Conservation (phyloP, 2,329 filamentous ascomycete species). For the Ophiostoma himal-ulmi region DNA sequence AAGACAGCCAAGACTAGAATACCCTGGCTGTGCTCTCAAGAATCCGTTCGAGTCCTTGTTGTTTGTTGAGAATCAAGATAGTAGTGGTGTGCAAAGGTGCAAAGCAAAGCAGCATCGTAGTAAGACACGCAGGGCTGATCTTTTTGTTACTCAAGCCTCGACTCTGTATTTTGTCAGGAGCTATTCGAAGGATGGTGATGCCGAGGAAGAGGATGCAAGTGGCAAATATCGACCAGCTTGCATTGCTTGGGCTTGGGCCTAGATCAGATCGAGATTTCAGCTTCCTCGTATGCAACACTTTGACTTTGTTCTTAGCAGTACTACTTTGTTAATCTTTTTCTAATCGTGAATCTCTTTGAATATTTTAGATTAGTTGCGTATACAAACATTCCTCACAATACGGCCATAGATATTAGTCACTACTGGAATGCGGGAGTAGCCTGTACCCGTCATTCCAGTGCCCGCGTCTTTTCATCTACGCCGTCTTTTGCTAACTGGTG, state of each 20-base stretch:
- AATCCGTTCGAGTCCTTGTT: not conserved
- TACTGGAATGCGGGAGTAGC: conserved; percentile 5
- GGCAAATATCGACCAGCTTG: not conserved
- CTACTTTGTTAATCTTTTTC: not conserved
- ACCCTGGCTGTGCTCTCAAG: not conserved
- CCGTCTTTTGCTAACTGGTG: not conserved
- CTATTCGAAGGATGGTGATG: not conserved
- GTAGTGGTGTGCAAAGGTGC: not conserved
- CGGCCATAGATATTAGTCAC: not conserved
- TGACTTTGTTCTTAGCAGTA: not conserved
- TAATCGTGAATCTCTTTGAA: no score
- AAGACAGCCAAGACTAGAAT: not conserved
- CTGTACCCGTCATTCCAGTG: conserved; percentile 11
- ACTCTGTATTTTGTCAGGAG: not conserved
- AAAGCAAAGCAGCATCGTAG: not conserved
- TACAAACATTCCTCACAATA: not conserved
- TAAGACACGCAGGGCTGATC: not conserved
- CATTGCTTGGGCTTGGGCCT: not conserved
- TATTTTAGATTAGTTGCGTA: no score
- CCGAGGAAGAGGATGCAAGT: not conserved
- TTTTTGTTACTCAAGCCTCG: not conserved
- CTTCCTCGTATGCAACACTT: not conserved
- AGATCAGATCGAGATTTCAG: not conserved
- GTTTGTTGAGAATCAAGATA: not conserved
- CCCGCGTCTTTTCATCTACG: conserved; percentile 1